Base-by-base conservation (phyloP, 2,329 filamentous ascomycete genomes). In the Cryphonectria naterciae region DNA sequence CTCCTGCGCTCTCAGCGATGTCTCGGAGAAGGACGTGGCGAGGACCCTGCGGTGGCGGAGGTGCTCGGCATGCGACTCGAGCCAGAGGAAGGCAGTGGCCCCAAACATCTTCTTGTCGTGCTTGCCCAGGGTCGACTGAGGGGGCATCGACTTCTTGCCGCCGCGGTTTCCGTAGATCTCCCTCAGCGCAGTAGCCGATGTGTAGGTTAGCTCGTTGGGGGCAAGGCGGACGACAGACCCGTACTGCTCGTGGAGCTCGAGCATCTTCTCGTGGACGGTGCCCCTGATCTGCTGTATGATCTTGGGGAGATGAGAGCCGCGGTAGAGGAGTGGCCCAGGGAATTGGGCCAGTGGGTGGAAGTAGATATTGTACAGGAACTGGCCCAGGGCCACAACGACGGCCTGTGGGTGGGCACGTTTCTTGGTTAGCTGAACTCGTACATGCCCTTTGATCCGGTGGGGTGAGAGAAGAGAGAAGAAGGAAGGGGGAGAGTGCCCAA, bases 21-120 rank as follows among this genome's bases (percentile, higher is more conserved):
- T 68, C 11, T 78, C 77, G 4, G 77, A 79, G 69, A 79, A 79
- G 41, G 75, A 75, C 25, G 74, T 74, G 10, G 74, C 63, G 1
- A 78, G 67, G 17, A 75, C 68, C 52, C 73, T 74, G 28, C 77
- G 77, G 41, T 76, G 75, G 3, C 74, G 69, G 5, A 63, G 39
- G 56, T 76, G 75, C 19, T 73, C 73, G 54, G 70, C 63, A 4
- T 66, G 66, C 35, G 70, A 72, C 49, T 71, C 60, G 35, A 72
- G 63, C 72, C 70, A 74, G 39, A 74, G 60, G 60, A 74, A 70
- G 58, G 70, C 68, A 3, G 68, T 65, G 19, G 72, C 74, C 17
- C 72, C 74, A 52, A 74, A 75, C 67, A 75, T 69, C 25, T 70
- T 70, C 43, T 64, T 61, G 65, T 75, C 74, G n/a, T 70, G 58